phyloP scores from a whole-genome alignment of 2,329 filamentous ascomycete species.

The Aspergillus ruber region DNA sequence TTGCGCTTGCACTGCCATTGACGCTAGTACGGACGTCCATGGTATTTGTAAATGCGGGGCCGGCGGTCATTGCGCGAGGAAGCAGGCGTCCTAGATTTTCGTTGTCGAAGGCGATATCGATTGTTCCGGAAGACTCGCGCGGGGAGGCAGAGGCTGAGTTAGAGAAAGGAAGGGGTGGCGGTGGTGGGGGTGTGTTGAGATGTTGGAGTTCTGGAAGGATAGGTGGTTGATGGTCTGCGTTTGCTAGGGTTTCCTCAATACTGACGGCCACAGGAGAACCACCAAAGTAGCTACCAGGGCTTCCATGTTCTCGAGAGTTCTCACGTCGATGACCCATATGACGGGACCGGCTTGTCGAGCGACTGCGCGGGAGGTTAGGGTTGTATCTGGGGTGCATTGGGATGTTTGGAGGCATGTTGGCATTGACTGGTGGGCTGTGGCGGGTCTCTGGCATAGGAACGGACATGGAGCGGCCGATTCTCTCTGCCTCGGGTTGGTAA shows the following conservation, averaged over 20 bases:
- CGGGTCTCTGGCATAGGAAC: slow-evolving; percentile 26
- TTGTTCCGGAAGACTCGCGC: slow-evolving; percentile 33
- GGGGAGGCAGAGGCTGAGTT: slow-evolving; percentile 20
- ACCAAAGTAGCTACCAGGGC: slow-evolving; percentile 19
- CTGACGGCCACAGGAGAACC: slow-evolving; percentile 41
- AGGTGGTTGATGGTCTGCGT: slow-evolving; percentile 32
- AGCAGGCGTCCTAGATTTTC: slow-evolving; percentile 29
- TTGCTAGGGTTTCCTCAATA: slow-evolving; percentile 50
- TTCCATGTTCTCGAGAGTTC: slow-evolving; percentile 19
- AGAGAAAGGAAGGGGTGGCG: slow-evolving; percentile 38
- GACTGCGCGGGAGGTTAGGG: slow-evolving; percentile 32
- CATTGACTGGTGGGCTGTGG: slow-evolving; percentile 11
- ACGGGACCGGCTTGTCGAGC: slow-evolving; percentile 35
- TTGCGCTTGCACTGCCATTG: slow-evolving; percentile 15
- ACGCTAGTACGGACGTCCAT: neutral
- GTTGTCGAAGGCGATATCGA: slow-evolving; percentile 37
- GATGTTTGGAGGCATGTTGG: slow-evolving; percentile 22
- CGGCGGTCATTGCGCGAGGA: slow-evolving; percentile 31
- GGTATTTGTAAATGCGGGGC: slow-evolving; percentile 19
- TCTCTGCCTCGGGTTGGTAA: slow-evolving; percentile 32
- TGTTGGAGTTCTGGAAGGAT: slow-evolving; percentile 58
- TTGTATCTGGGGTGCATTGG: slow-evolving; percentile 38
- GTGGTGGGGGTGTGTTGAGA: slow-evolving; percentile 49
- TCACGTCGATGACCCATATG: slow-evolving; percentile 25
- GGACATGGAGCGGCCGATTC: slow-evolving; percentile 35